phyloP scores from a whole-genome alignment of 2,329 filamentous ascomycete species.

The Hypoxylon sp. region DNA sequence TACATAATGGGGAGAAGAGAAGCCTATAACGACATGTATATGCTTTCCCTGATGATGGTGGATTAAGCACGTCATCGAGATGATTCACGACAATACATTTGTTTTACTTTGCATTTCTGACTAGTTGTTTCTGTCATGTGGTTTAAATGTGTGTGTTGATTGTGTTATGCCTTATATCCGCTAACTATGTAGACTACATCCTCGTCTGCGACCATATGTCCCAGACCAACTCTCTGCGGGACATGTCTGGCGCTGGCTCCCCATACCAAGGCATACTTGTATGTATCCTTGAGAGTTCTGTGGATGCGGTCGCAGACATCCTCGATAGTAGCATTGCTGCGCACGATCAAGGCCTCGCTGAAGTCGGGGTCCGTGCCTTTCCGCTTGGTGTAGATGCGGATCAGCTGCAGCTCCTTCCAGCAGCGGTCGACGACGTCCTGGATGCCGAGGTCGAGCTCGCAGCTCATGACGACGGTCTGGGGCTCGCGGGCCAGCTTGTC shows the following conservation, averaged over 20 bases:
- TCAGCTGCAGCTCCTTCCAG: slow-evolving; percentile 91
- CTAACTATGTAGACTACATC: slow-evolving; percentile 77
- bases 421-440: slow-evolving; percentile 93
- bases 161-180: slow-evolving; percentile 68
- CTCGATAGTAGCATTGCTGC: slow-evolving; percentile 88
- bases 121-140: not conserved
- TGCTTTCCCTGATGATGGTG: slow-evolving; percentile 25
- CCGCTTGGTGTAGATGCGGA: slow-evolving; percentile 95
- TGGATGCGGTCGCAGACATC: slow-evolving; percentile 98
- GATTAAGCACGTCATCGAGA: slow-evolving; percentile 40
- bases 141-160: slow-evolving; percentile 29
- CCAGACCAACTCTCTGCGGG: slow-evolving; percentile 89
- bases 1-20: slow-evolving; percentile 8
- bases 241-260: slow-evolving; percentile 95
- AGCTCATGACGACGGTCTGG: slow-evolving; percentile 96
- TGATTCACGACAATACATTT: slow-evolving; percentile 39
- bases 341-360: slow-evolving; percentile 89
- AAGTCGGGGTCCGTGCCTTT: slow-evolving; percentile 94
- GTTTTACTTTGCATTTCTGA: slow-evolving; percentile 8
- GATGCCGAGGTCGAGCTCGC: slow-evolving; percentile 93
- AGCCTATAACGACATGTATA: slow-evolving; percentile 25
- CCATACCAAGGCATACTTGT: slow-evolving; percentile 99
- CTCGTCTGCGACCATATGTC: slow-evolving; percentile 80
- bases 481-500: slow-evolving; percentile 92
- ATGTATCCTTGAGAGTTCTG: slow-evolving; percentile 93